Evolutionary conservation across 176 grass and related monocot genomes (phyloP), one percentile per base, ranked within the genome.

Genomic region (Ensete ventricosum): DNA sequence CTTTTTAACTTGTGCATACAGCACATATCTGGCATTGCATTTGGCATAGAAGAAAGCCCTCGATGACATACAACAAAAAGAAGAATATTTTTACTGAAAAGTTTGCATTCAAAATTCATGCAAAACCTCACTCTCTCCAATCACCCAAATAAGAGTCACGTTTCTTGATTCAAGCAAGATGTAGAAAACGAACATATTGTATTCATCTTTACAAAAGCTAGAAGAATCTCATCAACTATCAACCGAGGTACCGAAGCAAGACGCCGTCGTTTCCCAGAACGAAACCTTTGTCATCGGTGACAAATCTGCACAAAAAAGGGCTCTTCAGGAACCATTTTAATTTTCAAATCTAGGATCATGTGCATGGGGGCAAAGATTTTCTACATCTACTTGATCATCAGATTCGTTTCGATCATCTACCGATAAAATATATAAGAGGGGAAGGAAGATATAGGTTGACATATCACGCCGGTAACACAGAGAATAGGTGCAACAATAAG

Each of bases 261-360:
- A 98, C 95, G 0, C 90, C 94, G 16, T 98, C 95, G 57, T 93
- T 98, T 23, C 90, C 90, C 13, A 91, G 88, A 51, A 93, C 90
- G 4, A 91, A 98, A 13, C 90, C 94, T 79, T 87, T 89, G 72
- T 52, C 80, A 52, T 98, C 88, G 9, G 77, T 75, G 55, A 98
- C 75, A 80, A 98, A 93, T 73, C 94, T 98, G 90, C 51, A 71
- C 0, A 49, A 25, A 64, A 71, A 69, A 53, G n/a, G 57, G 11
- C 43, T 74, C 34, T 24, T 80, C 69, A 80, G 65, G 21, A 57
- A 53, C 8, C 21, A 77, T 12, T 19, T 50, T 21, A 53, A 62
- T 16, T 14, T 34, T 16, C 50, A 4, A 55, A 34, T 25, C 20
- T 8, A 62, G 75, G 20, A 14, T 78, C 50, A 26, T 23, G 8